phyloP scores from a whole-genome alignment of 2,329 filamentous ascomycete species.

The Juglanconis oblonga region DNA sequence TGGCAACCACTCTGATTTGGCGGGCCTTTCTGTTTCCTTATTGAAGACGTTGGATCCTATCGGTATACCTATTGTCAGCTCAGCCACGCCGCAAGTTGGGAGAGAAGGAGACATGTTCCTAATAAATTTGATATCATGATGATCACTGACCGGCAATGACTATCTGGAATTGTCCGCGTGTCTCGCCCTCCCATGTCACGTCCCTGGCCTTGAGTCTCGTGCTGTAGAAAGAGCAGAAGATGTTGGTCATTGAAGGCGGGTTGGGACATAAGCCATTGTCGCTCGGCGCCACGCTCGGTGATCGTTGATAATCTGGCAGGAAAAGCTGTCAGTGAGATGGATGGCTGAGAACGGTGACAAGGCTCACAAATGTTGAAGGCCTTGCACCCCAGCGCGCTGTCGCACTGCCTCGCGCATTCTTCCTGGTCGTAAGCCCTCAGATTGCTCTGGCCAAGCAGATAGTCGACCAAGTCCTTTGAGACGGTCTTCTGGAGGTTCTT shows the following conservation, averaged over 20 bases:
- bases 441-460: background rate
- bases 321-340: background rate
- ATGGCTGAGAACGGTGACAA: background rate
- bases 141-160: conserved; percentile 4
- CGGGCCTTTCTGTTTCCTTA: background rate
- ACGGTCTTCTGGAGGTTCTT: background rate
- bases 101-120: background rate
- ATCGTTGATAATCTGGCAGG: conserved; percentile 2
- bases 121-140: too few species aligned
- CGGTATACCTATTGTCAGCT: background rate
- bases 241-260: conserved; percentile 2
- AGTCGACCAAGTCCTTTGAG: background rate
- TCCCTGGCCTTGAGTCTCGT: background rate
- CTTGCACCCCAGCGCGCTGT: background rate
- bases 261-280: background rate
- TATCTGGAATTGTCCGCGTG: background rate
- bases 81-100: background rate
- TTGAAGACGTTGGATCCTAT: conserved; percentile 4
- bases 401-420: background rate
- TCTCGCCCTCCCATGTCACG: background rate
- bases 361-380: conserved; percentile 5
- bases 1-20: background rate
- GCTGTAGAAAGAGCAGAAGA: conserved; percentile 1
- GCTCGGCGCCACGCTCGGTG: conserved; percentile 3
- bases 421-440: background rate